Evolutionary conservation across 805 yeast genomes (phyloP), one percentile per base, ranked within the genome.

Genomic region (Suhomyces pyralidae): DNA sequence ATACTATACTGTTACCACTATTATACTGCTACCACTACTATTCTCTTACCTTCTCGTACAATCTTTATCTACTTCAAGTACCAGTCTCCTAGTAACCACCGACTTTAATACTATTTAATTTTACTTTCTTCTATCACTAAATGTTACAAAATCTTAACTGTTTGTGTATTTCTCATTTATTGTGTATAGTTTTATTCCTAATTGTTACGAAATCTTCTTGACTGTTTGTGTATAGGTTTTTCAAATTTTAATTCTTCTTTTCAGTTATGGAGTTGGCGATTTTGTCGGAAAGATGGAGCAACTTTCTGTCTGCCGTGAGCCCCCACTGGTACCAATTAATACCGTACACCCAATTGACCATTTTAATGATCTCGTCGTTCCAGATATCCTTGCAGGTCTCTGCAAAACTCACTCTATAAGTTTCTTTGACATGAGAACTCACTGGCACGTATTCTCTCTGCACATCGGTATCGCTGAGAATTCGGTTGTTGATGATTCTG

Each of bases 361-460:
- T 78, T 44, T 72, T 74, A 52, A 86, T 77, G 50, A 88, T 79
- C 64, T 87, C 92, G 45, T 81, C 83, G 63, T 88, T 85, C 96
- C 96, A 88, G 42, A 88, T 76, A 61, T 88, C 96, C 58, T 84
- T 86, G 55, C 81, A 73, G 0, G 91, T 85, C 66, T 89, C 91
- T 8, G 61, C 61, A 30, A 82, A 55, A 22, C 70, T 65, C 9
- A 73, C 68, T 28, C 88, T 77, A 20, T 55, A 52, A 25, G 61
- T 58, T 34, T 54, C 43, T 36, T 53, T 50, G 12, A 56, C 55
- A 28, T 64, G 63, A 30, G 64, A 63, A 26, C 77, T 70, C 52
- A 73, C 67, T 53, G 82, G 82, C 19, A 73, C 63, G 45, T 73
- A 63, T 28, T 78, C 78, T 50, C 77, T 70, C 6, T 73, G 62